These are phyloP conservation scores for Termitomyces sp. DNA, from an alignment of 768 basidiomycete species.

Conservation along the genomic window DNA sequence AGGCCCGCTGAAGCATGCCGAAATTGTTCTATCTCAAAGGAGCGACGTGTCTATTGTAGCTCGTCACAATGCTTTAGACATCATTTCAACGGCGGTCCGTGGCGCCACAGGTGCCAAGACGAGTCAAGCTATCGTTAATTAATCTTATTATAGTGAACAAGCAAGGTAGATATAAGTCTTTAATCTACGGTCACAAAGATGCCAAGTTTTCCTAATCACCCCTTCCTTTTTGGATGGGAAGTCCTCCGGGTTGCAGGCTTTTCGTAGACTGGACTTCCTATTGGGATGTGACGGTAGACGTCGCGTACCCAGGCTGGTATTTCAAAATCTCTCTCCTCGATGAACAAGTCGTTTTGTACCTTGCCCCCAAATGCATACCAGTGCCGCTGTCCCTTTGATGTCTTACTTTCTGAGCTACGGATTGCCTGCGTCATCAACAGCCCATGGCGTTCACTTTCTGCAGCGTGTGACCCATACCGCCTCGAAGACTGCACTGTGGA, in stretches of 20 bases:
- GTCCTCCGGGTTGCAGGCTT: slow-evolving; percentile 6
- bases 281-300: slow-evolving; percentile 7
- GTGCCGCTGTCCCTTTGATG: slow-evolving; percentile 51
- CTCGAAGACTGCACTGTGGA: slow-evolving; percentile 16
- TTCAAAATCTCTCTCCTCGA: slow-evolving; percentile 52
- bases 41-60: slow-evolving; percentile 39
- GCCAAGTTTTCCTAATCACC: neutral
- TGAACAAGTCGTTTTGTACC: slow-evolving; percentile 44
- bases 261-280: neutral
- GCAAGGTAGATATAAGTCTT: slow-evolving; percentile 2
- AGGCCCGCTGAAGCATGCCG: slow-evolving; percentile 43
- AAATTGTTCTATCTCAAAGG: slow-evolving; percentile 40
- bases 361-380: slow-evolving; percentile 60
- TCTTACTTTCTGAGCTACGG: slow-evolving; percentile 43
- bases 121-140: slow-evolving; percentile 12
- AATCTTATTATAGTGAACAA: slow-evolving; percentile 4
- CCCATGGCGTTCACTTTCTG: slow-evolving; percentile 21
- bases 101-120: slow-evolving; percentile 2
- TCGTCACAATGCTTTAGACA: slow-evolving; percentile 37
- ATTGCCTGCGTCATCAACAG: slow-evolving; percentile 47
- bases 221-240: neutral
- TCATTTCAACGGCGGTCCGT: slow-evolving; percentile 30
- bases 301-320: slow-evolving; percentile 52
- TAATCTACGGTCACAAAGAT: slow-evolving; percentile 1
- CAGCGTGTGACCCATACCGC: slow-evolving; percentile 18